phyloP scores from a whole-genome alignment of 106 monocot species.

The Phalaenopsis aphrodite region DNA sequence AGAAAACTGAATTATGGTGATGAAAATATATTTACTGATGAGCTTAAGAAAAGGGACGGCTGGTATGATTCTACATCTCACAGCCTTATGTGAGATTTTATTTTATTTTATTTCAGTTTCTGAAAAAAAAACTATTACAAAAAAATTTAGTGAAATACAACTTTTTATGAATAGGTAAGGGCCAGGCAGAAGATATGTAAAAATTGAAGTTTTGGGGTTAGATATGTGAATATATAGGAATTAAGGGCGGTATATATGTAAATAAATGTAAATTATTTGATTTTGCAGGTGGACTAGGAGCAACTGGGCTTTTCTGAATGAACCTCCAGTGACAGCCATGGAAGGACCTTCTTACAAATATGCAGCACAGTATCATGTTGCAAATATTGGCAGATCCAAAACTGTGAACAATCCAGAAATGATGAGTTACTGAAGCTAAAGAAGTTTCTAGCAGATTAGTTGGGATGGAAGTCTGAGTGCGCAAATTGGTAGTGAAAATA shows the following conservation, averaged over 20 bases:
- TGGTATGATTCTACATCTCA: conserved; percentile 2
- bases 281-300: conserved; percentile 31
- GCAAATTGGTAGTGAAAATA: neutral
- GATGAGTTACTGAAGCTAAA: neutral
- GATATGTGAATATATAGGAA: too few relatives aligned
- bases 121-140: too few relatives aligned
- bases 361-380: conserved; percentile 22
- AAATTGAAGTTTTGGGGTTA: too few relatives aligned
- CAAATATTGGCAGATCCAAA: conserved; percentile 4
- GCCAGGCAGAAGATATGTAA: too few relatives aligned
- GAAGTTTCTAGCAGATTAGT: neutral
- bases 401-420: neutral
- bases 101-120: too few relatives aligned
- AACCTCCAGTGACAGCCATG: conserved; percentile 26
- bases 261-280: too few relatives aligned
- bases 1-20: conserved; percentile 10
- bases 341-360: conserved; percentile 36
- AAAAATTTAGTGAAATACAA: too few relatives aligned
- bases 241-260: too few relatives aligned
- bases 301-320: conserved; percentile 44
- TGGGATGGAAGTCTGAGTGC: too few relatives aligned
- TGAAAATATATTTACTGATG: neutral
- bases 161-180: too few relatives aligned
- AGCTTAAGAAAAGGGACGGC: neutral
- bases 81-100: too few relatives aligned